Conservation (phyloP, 805 yeast genomes). For the Ogataea haglerorum region DNA sequence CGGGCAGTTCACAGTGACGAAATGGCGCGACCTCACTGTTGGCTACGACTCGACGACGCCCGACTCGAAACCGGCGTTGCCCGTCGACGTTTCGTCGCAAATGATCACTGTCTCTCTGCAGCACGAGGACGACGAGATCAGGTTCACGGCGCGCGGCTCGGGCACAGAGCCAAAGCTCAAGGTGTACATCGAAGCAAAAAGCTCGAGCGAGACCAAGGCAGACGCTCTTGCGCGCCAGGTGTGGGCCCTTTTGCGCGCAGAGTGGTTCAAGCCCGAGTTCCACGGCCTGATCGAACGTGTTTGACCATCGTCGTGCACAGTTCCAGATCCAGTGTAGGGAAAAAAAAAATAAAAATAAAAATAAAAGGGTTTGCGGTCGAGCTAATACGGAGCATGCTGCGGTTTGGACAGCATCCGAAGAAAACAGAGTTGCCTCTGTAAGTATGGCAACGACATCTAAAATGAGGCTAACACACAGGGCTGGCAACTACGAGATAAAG, state of each 20-base stretch:
- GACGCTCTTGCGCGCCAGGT: slow-evolving; percentile 51
- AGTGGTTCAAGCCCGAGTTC: slow-evolving; percentile 69
- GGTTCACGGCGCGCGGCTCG: slow-evolving; percentile 88
- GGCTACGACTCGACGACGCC: slow-evolving; percentile 74
- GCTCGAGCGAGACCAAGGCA: slow-evolving; percentile 48
- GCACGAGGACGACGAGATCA: slow-evolving; percentile 38
- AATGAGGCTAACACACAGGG: slow-evolving; percentile 2
- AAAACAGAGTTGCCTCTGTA: slow-evolving; percentile 49
- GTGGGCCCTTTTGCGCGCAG: slow-evolving; percentile 56
- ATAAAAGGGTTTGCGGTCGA: not conserved
- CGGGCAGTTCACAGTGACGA: slow-evolving; percentile 54
- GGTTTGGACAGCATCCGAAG: slow-evolving; percentile 36
- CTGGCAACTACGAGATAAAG: slow-evolving; percentile 16
- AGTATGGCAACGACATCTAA: slow-evolving; percentile 17
- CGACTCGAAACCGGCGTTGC: slow-evolving; percentile 59
- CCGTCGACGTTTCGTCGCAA: slow-evolving; percentile 69
- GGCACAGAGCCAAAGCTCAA: slow-evolving; percentile 97
- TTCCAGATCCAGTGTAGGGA: not conserved
- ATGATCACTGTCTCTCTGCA: slow-evolving; percentile 73
- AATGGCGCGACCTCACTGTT: slow-evolving; percentile 80
- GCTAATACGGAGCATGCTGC: slow-evolving; percentile 9
- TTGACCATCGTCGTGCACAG: slow-evolving; percentile 7
- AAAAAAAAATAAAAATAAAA: slow-evolving; percentile 3
- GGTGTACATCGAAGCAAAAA: slow-evolving; percentile 79
- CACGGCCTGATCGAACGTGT: slow-evolving; percentile 38